Conservation (phyloP, 257 asterid species). For the Fraxinus quadrangulata region DNA sequence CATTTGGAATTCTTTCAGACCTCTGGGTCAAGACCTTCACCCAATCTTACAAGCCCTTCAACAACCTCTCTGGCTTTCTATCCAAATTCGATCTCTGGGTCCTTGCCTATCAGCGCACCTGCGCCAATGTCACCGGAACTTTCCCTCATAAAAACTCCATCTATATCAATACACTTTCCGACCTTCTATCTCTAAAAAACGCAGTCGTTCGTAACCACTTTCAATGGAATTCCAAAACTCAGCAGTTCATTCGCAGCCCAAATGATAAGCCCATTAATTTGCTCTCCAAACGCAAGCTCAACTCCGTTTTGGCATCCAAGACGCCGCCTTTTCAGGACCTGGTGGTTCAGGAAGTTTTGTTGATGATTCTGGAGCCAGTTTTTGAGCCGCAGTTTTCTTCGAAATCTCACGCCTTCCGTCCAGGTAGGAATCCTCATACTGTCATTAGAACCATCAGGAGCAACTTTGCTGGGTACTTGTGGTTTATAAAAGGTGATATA, state of each 20-base stretch:
- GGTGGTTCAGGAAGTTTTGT: constrained; percentile 77
- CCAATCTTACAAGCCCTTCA: constrained; percentile 61
- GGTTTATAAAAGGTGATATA: constrained; percentile 88
- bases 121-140: constrained; percentile 83
- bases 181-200: constrained; percentile 62
- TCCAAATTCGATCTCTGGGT: constrained; percentile 87
- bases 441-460: constrained; percentile 91
- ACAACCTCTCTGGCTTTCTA: constrained; percentile 84
- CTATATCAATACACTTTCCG: constrained; percentile 52
- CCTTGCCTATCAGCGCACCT: constrained; percentile 92
- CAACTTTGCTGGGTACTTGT: constrained; percentile 91
- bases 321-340: constrained; percentile 72
- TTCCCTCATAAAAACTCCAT: constrained; percentile 80
- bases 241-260: constrained; percentile 64
- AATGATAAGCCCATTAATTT: constrained; percentile 48
- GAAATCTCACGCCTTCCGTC: constrained; percentile 84
- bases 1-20: constrained; percentile 66
- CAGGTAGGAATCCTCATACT: constrained; percentile 90
- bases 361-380: constrained; percentile 82
- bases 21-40: constrained; percentile 89
- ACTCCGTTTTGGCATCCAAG: constrained; percentile 50
- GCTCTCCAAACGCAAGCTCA: constrained; percentile 60
- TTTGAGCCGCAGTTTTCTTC: constrained; percentile 75
- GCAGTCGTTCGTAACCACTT: constrained; percentile 64
- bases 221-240: constrained; percentile 61